A percentile compares a stretch with the other conserved stretches of the same genome.
These are phyloP conservation scores for Podospora bellae-mahoneyi DNA, from an alignment of 495 filamentous ascomycete species.

Conservation along the genomic window DNA sequence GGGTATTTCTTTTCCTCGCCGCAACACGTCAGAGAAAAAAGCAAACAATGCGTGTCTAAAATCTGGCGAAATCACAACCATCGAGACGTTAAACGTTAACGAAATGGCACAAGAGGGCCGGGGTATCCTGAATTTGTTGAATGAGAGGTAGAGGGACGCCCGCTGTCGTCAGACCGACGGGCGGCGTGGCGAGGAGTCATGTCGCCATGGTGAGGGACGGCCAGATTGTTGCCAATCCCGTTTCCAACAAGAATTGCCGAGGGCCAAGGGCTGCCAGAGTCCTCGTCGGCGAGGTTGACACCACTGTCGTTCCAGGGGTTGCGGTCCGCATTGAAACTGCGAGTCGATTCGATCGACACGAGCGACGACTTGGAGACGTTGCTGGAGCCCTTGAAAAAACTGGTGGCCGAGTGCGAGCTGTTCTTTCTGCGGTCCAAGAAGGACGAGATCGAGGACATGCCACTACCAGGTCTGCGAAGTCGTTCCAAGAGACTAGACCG, in stretches of 20 bases:
- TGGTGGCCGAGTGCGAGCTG: conserved; percentile 72
- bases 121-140: conserved; percentile 90
- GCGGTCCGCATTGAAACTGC: conserved; percentile 79
- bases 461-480: conserved; percentile 75
- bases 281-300: conserved; percentile 86
- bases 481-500: conserved; percentile 81
- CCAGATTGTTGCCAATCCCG: conserved; percentile 67
- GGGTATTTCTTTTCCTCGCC: conserved; percentile 40
- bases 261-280: conserved; percentile 58
- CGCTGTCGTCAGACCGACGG: conserved; percentile 81
- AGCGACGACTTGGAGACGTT: conserved; percentile 94
- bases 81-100: conserved; percentile 54
- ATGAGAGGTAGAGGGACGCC: conserved; percentile 89
- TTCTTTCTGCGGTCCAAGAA: conserved; percentile 92
- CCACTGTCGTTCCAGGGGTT: conserved; percentile 97
- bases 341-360: conserved; percentile 86
- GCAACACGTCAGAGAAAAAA: conserved; percentile 25
- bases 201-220: conserved; percentile 67
- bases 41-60: conserved; percentile 32
- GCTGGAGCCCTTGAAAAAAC: conserved; percentile 87
- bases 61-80: conserved; percentile 38
- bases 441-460: conserved; percentile 84
- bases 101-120: conserved; percentile 74
- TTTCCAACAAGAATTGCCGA: conserved; percentile 51
- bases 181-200: conserved; percentile 76